Percentiles rank a stretch among this genome's conserved stretches.
Conservation (phyloP, 192 early-diverging fungal genomes). For the Phycomyces blakesleeanus region DNA sequence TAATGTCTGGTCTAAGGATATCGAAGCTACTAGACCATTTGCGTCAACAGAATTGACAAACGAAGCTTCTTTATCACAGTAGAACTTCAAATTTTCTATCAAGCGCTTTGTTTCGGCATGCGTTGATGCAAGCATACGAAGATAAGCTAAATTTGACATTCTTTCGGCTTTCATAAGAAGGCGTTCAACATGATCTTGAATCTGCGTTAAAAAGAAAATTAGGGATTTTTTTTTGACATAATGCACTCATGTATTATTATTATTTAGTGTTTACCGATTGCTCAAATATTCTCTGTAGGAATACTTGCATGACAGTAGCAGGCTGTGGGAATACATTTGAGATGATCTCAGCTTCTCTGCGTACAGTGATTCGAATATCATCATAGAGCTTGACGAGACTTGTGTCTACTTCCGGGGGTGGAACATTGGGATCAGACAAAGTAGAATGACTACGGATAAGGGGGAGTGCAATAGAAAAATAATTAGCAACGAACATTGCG, state of each 20-base stretch:
- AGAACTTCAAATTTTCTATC: constrained; percentile 70
- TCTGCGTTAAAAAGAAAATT: no score
- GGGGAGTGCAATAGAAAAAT: no score
- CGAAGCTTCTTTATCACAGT: constrained; percentile 59
- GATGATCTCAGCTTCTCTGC: constrained; percentile 87
- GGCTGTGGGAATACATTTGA: constrained; percentile 94
- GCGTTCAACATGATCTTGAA: constrained; percentile 85
- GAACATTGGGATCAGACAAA: constrained; percentile 45
- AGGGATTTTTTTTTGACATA: no score
- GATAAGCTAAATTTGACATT: constrained; percentile 73
- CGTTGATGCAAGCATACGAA: constrained; percentile 69
- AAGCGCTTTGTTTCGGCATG: constrained; percentile 73
- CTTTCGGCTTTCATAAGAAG: constrained; percentile 68
- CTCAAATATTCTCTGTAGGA: constrained; percentile 92
- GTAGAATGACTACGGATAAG: constrained; percentile 43
- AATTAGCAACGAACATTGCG: not conserved
- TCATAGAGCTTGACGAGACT: constrained; percentile 75
- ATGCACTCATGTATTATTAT: no score
- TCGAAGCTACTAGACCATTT: constrained; percentile 39
- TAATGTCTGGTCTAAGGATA: constrained; percentile 66
- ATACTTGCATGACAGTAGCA: constrained; percentile 84
- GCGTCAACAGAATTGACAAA: constrained; percentile 34
- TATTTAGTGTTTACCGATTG: constrained; percentile 75
- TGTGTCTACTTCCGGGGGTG: constrained; percentile 65
- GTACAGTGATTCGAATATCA: constrained; percentile 77